Evolutionary conservation across 768 basidiomycete genomes (phyloP), one percentile per base, ranked within the genome.

Genomic region (Lactarius deliciosus): DNA sequence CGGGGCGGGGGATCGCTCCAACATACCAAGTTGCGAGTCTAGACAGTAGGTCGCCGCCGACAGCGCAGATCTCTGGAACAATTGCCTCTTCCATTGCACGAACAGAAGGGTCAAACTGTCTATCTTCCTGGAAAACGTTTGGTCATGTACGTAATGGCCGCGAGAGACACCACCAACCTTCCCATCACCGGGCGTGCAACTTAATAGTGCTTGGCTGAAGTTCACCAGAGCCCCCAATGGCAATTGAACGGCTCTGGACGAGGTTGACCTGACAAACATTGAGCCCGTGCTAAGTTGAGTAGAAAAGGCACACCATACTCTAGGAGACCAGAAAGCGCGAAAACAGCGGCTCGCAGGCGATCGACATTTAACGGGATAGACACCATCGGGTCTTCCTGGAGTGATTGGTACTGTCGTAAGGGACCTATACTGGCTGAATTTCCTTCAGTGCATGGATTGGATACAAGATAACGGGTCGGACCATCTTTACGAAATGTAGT

Each of bases 201-300:
- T 76, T 74, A 72, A 71, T 20, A 93, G 77, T 10, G 82, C 79
- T 30, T 78, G 73, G 30, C 81, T 79, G 38, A 92, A 81, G 54
- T 81, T 80, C 15, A 82, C 79, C 20, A 92, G 71, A 45, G 79
- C 73, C 5, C 90, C 92, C n/a, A 91, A 71, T 0, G 92, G 91
- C 10, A 94, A 73, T 68, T 82, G 80, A 0, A 94, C 85, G 20
- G 89, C 85, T 10, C 92, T 84, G 54, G 82, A 79, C 2, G 81
- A 79, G 2, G 81, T 75, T 15, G 86, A 77, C 56, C 89, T 92
- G 60, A 59, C 67, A 43, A 63, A 64, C 55, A 72, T n/a, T 70
- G n/a, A 22, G 45, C 28, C 57, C 63, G 54, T 41, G 64, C 13
- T 34, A 61, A 18, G 36, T 61, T 41, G 9, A 25, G 20, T 41